Evolutionary conservation across 371 early-diverging fungal species (phyloP).

Genomic region (Phascolomyces articulosus): DNA sequence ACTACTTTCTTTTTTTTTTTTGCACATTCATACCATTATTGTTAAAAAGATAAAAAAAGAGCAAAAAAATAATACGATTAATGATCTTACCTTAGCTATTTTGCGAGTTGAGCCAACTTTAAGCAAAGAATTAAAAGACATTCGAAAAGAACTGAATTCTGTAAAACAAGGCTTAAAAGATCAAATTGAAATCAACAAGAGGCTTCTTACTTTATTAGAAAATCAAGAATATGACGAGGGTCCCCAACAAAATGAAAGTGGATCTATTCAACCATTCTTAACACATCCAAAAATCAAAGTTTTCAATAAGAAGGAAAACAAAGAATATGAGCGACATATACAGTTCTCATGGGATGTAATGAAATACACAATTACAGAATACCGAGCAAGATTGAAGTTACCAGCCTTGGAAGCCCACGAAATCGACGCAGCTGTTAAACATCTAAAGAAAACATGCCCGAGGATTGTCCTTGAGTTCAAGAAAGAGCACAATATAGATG

Average conservation of each 20-base stretch:
- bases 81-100: background rate
- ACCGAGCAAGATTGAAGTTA: too few species aligned
- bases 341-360: background rate
- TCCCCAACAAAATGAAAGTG: background rate
- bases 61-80: background rate
- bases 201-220: background rate
- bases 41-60: background rate
- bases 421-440: too few species aligned
- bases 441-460: background rate
- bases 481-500: background rate
- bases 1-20: background rate
- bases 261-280: background rate
- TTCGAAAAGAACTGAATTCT: background rate
- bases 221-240: background rate
- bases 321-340: background rate
- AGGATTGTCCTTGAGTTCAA: background rate
- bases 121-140: background rate
- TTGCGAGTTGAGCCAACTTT: background rate
- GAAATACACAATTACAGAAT: too few species aligned
- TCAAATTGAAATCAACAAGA: background rate
- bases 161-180: background rate
- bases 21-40: background rate
- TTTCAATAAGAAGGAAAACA: background rate
- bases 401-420: too few species aligned
- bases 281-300: background rate